Evolutionary conservation across 2,329 filamentous ascomycete species (phyloP), one percentile per base, ranked within the genome.

Genomic region (Scedosporium dehoogii): DNA sequence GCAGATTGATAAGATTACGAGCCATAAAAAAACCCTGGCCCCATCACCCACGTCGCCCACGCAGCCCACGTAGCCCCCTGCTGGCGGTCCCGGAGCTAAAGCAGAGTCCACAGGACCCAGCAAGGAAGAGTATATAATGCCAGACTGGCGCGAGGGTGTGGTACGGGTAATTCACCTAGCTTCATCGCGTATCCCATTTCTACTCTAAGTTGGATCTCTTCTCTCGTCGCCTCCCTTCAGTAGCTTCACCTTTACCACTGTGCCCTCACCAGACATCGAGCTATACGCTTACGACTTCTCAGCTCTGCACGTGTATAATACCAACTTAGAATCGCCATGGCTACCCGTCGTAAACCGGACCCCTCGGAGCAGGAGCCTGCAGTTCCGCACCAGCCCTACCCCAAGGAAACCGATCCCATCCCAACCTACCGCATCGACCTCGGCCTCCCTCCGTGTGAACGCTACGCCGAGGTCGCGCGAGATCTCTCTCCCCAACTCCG

Each of bases 401-500:
- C 55, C 14, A 33, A 58, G 33, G 57, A 58, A 21, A 41, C 29
- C 27, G 57, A 58, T 33, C 58, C 58, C n/a, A 69, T 71, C 6
- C 69, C 69, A 0, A 67, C 59, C 21, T 72, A 71, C 59, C 66
- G 65, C 4, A 62, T 73, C n/a, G 65, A 73, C 58, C 63, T 73
- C 1, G 72, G 70, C 1, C 46, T 62, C 2, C 61, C 67, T 0
- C 70, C 72, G 1, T 64, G 67, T 44, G 25, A 60, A 4, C 70
- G 71, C 4, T 73, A 73, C 48, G 27, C 62, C 0, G 42, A 72
- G 0, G 58, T 63, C 6, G 60, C 59, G 0, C 65, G 67, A 33
- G 41, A 71, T 2, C 69, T 88, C 0, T 38, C 57, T 6, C 73
- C 75, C 0, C 65, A 67, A 0, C 70, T 87, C 0, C 85, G 86